Evolutionary conservation across 2,329 filamentous ascomycete species (phyloP).

Genomic region (Bimuria novae-zelandiae): DNA sequence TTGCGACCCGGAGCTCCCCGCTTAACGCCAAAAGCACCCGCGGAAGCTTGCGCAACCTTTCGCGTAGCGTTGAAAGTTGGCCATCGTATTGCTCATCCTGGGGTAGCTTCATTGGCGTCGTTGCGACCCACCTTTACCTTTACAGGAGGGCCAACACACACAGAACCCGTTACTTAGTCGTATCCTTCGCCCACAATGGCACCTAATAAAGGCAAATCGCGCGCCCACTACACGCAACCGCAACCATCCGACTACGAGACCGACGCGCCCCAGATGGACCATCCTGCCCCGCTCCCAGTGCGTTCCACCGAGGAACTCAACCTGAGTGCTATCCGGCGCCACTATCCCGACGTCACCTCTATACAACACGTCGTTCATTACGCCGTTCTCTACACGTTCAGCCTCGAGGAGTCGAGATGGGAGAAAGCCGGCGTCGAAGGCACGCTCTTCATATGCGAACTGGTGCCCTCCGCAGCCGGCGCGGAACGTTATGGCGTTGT

Average conservation of each 20-base stretch:
- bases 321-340: conserved; percentile 78
- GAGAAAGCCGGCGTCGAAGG: conserved; percentile 86
- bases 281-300: conserved; percentile 46
- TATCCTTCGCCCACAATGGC: conserved; percentile 26
- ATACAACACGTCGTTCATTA: conserved; percentile 84
- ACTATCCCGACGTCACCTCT: conserved; percentile 72
- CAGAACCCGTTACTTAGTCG: no score
- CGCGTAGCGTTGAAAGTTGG: no score
- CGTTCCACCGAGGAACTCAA: conserved; percentile 87
- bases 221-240: conserved; percentile 40
- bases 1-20: conserved; percentile 1
- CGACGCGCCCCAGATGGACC: conserved; percentile 47
- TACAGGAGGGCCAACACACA: not conserved
- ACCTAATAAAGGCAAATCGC: conserved; percentile 35
- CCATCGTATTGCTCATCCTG: no score
- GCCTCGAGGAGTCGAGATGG: conserved; percentile 69
- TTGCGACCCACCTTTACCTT: no score
- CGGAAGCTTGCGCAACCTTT: no score
- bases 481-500: conserved; percentile 50
- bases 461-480: conserved; percentile 46
- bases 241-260: conserved; percentile 61
- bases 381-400: conserved; percentile 83
- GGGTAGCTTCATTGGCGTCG: no score
- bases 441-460: conserved; percentile 82
- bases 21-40: no score